Conservation (phyloP, 2,329 filamentous ascomycete species). For the Aspergillus neotritici region DNA sequence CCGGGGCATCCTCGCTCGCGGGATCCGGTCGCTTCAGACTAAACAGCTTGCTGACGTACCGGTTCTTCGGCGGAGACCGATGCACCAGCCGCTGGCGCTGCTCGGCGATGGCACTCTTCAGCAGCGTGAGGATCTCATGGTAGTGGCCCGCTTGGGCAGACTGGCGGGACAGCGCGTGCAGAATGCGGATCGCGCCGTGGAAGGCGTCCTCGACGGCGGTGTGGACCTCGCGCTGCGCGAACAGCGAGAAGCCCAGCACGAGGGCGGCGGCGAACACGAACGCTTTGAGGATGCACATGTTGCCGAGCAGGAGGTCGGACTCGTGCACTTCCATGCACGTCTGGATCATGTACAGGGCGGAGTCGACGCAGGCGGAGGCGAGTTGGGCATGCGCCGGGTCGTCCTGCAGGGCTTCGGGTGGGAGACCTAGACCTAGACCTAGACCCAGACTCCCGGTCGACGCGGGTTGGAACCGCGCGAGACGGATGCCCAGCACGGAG, state of each 20-base stretch:
- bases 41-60: constrained; percentile 35
- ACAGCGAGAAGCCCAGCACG: constrained; percentile 53
- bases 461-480: constrained; percentile 21
- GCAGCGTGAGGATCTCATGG: constrained; percentile 48
- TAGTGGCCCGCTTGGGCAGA: constrained; percentile 56
- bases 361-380: constrained; percentile 51
- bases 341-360: constrained; percentile 52
- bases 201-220: constrained; percentile 42
- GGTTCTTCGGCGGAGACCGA: constrained; percentile 24
- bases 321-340: constrained; percentile 48
- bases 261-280: constrained; percentile 54
- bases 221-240: constrained; percentile 45
- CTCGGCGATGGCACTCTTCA: constrained; percentile 43
- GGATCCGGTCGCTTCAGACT: constrained; percentile 21
- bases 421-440: neutral
- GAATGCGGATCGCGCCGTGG: constrained; percentile 45
- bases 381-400: constrained; percentile 34
- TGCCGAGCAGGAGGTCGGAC: constrained; percentile 44
- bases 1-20: constrained; percentile 3
- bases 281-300: constrained; percentile 58
- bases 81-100: constrained; percentile 32
- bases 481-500: constrained; percentile 41
- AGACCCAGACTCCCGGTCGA: constrained; percentile 18
- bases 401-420: constrained; percentile 17
- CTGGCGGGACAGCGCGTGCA: constrained; percentile 44